Evolutionary conservation across 1,139 yeast genomes (phyloP).

Genomic region (Magnusiomyces fungicola): DNA sequence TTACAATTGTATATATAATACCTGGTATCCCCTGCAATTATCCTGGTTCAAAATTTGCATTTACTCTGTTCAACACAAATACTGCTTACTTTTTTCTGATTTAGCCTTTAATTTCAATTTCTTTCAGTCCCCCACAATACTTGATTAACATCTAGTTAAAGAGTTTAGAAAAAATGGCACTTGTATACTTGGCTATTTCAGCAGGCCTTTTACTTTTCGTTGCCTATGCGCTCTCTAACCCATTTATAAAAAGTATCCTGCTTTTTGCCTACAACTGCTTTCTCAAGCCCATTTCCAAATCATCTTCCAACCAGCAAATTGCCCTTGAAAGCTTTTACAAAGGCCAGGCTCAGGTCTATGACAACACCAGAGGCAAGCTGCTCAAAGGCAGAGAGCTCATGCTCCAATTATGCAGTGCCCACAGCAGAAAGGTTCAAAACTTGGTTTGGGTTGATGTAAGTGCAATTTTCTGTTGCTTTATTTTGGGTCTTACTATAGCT

Average conservation of each 20-base stretch:
- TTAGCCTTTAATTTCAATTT: background rate
- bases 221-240: constrained; percentile 16
- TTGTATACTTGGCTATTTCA: background rate
- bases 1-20: background rate
- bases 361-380: constrained; percentile 54
- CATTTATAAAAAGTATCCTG: constrained; percentile 17
- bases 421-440: constrained; percentile 34
- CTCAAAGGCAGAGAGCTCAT: constrained; percentile 68
- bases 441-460: constrained; percentile 63
- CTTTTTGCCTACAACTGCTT: constrained; percentile 45
- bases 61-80: background rate
- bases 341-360: constrained; percentile 71
- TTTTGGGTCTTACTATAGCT: background rate
- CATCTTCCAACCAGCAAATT: constrained; percentile 48
- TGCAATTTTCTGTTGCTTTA: constrained; percentile 5
- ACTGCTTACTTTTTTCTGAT: background rate
- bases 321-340: constrained; percentile 66
- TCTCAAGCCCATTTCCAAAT: constrained; percentile 53
- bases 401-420: constrained; percentile 51
- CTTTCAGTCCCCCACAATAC: background rate
- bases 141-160: background rate
- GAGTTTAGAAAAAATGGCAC: background rate
- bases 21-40: background rate
- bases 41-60: too few relatives aligned
- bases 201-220: constrained; percentile 3